phyloP scores from a whole-genome alignment of 352 stramenopile genomes.

The Hyphochytrium catenoides region DNA sequence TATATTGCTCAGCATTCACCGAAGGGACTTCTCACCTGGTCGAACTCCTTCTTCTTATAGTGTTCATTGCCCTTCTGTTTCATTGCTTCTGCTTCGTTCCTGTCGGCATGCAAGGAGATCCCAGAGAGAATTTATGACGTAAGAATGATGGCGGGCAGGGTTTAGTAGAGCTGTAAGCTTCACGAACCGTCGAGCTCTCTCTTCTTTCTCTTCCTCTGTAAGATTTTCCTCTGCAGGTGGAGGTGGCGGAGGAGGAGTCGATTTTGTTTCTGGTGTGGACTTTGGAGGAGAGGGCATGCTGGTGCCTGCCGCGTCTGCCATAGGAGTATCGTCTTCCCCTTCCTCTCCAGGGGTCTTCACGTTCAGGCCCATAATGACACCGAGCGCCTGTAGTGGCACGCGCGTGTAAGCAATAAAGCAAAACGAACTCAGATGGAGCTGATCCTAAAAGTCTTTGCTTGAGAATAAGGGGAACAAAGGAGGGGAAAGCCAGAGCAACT shows the following conservation, averaged over 20 bases:
- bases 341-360: conserved; percentile 17
- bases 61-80: conserved; percentile 88
- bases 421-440: neutral
- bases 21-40: too few relatives aligned
- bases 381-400: conserved; percentile 51
- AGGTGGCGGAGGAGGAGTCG: conserved; percentile 15
- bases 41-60: conserved; percentile 95
- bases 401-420: conserved; percentile 19
- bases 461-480: too few relatives aligned
- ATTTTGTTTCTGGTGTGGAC: conserved; percentile 10
- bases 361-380: conserved; percentile 29
- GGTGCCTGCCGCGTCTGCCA: conserved; percentile 9
- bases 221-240: conserved; percentile 57
- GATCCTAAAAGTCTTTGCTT: too few relatives aligned
- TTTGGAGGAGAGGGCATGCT: conserved; percentile 9
- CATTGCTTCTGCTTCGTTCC: conserved; percentile 47
- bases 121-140: neutral
- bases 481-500: too few relatives aligned
- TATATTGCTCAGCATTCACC: too few relatives aligned
- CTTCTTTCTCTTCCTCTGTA: conserved; percentile 45
- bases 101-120: conserved; percentile 3
- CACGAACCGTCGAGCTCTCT: neutral
- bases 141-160: conserved; percentile 17
- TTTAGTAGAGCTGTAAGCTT: too few relatives aligned
- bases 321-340: conserved; percentile 12